A percentile compares a stretch with the other conserved stretches of the same genome.
Conservation (phyloP, 176 grass and related monocot genomes). For the Microstegium vimineum region DNA sequence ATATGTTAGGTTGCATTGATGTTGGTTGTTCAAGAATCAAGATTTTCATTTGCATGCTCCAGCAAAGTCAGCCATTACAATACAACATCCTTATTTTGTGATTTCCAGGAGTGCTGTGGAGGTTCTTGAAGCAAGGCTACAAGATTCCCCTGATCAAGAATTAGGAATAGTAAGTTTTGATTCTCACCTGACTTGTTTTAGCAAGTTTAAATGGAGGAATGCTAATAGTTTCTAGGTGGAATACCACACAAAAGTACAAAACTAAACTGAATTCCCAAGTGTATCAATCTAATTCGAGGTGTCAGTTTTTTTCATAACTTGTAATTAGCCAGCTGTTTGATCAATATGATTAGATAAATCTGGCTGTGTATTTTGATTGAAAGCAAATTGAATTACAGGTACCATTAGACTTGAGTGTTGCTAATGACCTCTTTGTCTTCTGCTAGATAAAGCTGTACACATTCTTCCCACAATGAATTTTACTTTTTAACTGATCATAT, state of each 20-base stretch:
- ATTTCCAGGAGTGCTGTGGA: slow-evolving; percentile 82
- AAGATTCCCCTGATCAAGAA: slow-evolving; percentile 39
- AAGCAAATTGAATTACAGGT: not conserved
- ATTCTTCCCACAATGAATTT: not conserved
- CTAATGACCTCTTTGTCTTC: not conserved
- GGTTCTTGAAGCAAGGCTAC: slow-evolving; percentile 70
- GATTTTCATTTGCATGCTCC: not conserved
- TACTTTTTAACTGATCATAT: not conserved
- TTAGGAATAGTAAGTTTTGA: slow-evolving; percentile 53
- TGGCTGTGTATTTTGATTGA: not conserved
- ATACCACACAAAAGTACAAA: not conserved
- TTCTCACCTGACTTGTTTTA: not conserved
- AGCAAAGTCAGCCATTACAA: not conserved
- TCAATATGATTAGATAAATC: not conserved
- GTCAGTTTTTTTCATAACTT: not conserved
- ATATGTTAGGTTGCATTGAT: not conserved
- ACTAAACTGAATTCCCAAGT: not conserved
- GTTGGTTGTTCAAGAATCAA: not conserved
- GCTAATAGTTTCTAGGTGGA: not conserved
- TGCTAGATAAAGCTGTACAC: slow-evolving; percentile 8
- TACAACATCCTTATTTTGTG: slow-evolving; percentile 7
- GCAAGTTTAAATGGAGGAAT: not conserved
- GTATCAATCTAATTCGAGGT: not conserved
- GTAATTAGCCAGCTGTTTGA: not conserved
- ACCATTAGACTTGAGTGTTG: not conserved